Base-by-base conservation (phyloP, 148 eudicot genomes). In the Rhododendron mucronatum region DNA sequence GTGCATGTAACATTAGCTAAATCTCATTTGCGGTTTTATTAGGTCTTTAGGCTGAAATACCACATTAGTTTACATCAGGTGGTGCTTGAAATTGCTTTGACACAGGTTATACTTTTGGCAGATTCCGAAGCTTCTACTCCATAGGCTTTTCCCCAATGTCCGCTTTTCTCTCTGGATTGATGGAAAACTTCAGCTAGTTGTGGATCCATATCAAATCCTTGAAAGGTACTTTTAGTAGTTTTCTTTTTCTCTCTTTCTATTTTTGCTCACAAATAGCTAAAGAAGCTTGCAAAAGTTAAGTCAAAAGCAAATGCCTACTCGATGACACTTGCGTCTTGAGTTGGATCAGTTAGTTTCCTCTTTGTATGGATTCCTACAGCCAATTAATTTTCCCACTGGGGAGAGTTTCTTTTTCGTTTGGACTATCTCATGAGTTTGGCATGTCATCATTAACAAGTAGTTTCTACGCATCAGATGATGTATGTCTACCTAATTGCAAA, bases 141-240 rank as follows among this genome's bases (percentile, higher is more conserved):
- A 97, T 86, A 94, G 99, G 88, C 93, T 97, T 86, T 97, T 95
- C 81, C 98, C 98, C 14, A 93, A 91, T 94, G 98, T 92, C 77
- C 96, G 98, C 39, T 97, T 95, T 88, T 97, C 99, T 78, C 87
- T 97, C 83, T 97, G 99, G 99, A 88, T 97, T 90, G 99, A 97
- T 90, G 99, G 96, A 84, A 97, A 97, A 89, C 98, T 97, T 86
- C 92, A 97, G 89, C 95, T 97, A 28, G 98, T 97, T 89, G 99
- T 95, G 41, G 99, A 97, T 89, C 99, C 99, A 39, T 91, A 95
- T 94, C 98, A 93, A 88, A 93, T 97, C 88, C 94, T 97, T 53
- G 99, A 97, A 91, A 93, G 98, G 99, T 97, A 88, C 11, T 71
- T 87, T 55, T 74, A 82, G 45, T 50, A 65, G 20, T 50, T 47